Evolutionary conservation across 31 red algal species (phyloP).

Genomic region (Bonnemaisonia californica): DNA sequence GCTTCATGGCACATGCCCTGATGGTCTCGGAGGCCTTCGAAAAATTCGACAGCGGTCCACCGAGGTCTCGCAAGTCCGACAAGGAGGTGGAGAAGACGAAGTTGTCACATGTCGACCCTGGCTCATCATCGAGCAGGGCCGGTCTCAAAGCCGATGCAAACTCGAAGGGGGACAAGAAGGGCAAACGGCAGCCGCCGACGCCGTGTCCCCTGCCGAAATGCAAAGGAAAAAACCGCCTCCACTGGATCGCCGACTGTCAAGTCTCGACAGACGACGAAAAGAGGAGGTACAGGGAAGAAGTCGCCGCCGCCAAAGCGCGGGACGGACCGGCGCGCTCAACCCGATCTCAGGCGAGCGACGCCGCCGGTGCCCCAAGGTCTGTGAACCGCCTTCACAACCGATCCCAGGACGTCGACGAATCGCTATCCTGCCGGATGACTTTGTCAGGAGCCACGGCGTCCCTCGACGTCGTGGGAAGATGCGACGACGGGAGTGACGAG

Average conservation of each 20-base stretch:
- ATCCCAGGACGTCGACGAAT: too few relatives aligned
- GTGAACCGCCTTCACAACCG: too few relatives aligned
- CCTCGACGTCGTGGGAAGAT: too few relatives aligned
- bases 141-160: not conserved
- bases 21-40: slow-evolving; percentile 12
- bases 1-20: slow-evolving; percentile 21
- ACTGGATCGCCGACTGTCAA: slow-evolving; percentile 25
- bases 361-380: too few relatives aligned
- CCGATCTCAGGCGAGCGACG: too few relatives aligned
- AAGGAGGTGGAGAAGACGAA: not conserved
- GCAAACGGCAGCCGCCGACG: not conserved
- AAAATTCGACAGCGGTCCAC: slow-evolving; percentile 15
- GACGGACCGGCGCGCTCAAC: slow-evolving; percentile 1
- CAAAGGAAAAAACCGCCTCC: not conserved
- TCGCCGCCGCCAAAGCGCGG: slow-evolving; percentile 10
- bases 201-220: not conserved
- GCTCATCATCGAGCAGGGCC: slow-evolving; percentile 20
- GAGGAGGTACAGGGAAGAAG: not conserved
- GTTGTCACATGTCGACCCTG: not conserved
- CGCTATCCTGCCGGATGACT: too few relatives aligned
- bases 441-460: too few relatives aligned
- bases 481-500: too few relatives aligned
- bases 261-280: slow-evolving; percentile 29
- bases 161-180: not conserved
- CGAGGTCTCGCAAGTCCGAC: not conserved